Percentiles rank a stretch among this genome's conserved stretches.
These are phyloP conservation scores for Coniochaeta sp. DNA, from an alignment of 2,329 filamentous ascomycete species.

Conservation along the genomic window DNA sequence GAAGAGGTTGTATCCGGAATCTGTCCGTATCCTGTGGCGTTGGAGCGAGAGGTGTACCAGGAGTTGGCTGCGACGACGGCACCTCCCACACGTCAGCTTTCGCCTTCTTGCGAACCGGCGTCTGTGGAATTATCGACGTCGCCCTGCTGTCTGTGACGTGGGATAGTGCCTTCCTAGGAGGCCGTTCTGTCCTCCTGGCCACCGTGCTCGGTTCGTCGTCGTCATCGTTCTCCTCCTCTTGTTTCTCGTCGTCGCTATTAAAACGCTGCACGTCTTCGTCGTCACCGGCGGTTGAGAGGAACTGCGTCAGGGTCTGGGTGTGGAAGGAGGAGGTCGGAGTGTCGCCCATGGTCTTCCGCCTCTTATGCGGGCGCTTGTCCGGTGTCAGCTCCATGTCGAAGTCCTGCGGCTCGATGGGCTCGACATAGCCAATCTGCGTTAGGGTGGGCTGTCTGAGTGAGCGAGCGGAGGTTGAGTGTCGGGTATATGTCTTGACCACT, in stretches of 20 bases:
- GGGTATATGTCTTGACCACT: constrained; percentile 20
- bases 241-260: constrained; percentile 17
- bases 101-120: constrained; percentile 24
- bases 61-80: constrained; percentile 37
- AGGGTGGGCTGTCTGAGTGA: constrained; percentile 23
- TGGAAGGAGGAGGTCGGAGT: constrained; percentile 20
- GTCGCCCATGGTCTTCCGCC: constrained; percentile 20
- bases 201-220: no score
- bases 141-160: constrained; percentile 6
- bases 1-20: constrained; percentile 20
- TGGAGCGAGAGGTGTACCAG: constrained; percentile 23
- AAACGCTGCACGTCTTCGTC: constrained; percentile 11
- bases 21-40: constrained; percentile 23
- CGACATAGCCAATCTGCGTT: constrained; percentile 24
- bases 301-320: constrained; percentile 27
- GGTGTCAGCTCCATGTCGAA: neutral
- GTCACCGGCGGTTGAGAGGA: constrained; percentile 16
- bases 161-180: neutral
- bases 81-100: constrained; percentile 34
- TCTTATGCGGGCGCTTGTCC: constrained; percentile 13
- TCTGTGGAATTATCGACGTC: constrained; percentile 32
- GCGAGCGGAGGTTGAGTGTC: constrained; percentile 9
- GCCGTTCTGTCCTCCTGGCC: neutral
- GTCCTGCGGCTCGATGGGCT: constrained; percentile 4
- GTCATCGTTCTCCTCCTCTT: constrained; percentile 3